phyloP scores from a whole-genome alignment of 106 monocot species.

The Posidonia australis region DNA sequence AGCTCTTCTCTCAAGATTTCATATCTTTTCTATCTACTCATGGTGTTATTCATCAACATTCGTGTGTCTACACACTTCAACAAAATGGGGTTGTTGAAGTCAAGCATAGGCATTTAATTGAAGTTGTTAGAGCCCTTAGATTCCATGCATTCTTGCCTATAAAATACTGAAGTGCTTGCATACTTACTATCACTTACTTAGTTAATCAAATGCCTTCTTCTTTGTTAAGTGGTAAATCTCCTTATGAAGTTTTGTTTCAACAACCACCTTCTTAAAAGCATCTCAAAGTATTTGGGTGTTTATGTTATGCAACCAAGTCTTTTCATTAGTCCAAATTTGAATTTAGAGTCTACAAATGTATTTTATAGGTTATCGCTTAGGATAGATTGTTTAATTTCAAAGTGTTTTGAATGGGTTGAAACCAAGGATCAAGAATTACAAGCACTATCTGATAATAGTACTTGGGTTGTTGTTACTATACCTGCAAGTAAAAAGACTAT shows the following conservation, averaged over 20 bases:
- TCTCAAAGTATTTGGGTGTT: no score
- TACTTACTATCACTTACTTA: neutral
- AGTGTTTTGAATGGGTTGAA: no score
- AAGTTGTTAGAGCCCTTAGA: neutral
- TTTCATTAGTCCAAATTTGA: no score
- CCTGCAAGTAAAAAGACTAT: no score
- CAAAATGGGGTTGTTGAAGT: constrained; percentile 4
- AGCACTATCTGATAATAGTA: no score
- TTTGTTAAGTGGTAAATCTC: neutral
- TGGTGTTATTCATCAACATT: neutral
- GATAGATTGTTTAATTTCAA: no score
- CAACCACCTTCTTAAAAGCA: no score
- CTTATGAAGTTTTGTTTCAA: neutral
- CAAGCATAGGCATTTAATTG: constrained; percentile 5
- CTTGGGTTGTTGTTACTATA: no score
- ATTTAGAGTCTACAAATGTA: no score
- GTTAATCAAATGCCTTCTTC: neutral
- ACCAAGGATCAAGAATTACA: no score
- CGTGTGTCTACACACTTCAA: neutral
- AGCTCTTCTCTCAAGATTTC: neutral
- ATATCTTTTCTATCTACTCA: neutral
- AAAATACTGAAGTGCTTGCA: constrained; percentile 1
- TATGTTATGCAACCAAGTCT: no score
- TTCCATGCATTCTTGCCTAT: neutral
- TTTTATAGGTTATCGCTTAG: no score